Percentiles rank a stretch among this genome's conserved stretches.
These are phyloP conservation scores for Clarireedia paspali DNA, from an alignment of 2,329 filamentous ascomycete genomes.

Conservation along the genomic window DNA sequence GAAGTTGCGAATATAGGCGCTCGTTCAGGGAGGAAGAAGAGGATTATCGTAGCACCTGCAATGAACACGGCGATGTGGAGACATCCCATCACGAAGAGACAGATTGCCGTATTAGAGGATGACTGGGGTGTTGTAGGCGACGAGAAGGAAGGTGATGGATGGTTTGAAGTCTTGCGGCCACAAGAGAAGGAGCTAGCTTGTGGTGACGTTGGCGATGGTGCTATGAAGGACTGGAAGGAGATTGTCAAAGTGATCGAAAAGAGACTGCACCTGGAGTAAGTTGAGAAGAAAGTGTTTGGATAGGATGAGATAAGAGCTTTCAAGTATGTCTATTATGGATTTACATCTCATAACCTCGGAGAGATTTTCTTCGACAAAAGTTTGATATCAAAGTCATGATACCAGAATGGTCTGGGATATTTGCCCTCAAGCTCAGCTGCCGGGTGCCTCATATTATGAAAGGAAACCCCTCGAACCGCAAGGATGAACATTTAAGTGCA, in stretches of 20 bases:
- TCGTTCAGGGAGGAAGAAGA: conserved; percentile 41
- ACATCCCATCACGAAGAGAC: conserved; percentile 71
- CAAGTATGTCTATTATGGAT: no score
- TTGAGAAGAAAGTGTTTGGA: background rate
- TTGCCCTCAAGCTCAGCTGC: no score
- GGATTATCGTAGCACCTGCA: conserved; percentile 67
- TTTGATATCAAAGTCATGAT: no score
- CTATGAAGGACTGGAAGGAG: conserved; percentile 73
- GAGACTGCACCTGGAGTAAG: conserved; percentile 24
- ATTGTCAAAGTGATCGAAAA: conserved; percentile 61
- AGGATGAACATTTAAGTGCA: no score
- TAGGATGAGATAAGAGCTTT: background rate
- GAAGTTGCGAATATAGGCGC: conserved; percentile 7
- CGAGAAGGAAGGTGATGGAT: conserved; percentile 56
- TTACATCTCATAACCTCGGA: no score
- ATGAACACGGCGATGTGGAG: conserved; percentile 93
- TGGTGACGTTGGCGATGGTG: conserved; percentile 74
- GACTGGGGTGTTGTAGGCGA: conserved; percentile 60
- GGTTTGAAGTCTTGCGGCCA: conserved; percentile 67
- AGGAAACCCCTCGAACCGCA: no score
- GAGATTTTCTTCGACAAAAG: no score
- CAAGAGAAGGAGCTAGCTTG: conserved; percentile 75
- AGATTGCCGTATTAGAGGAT: conserved; percentile 60
- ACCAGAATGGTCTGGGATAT: no score
- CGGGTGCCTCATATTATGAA: no score